These are phyloP conservation scores for Leucaena leucocephala DNA, from an alignment of 306 rosid species.

Conservation along the genomic window DNA sequence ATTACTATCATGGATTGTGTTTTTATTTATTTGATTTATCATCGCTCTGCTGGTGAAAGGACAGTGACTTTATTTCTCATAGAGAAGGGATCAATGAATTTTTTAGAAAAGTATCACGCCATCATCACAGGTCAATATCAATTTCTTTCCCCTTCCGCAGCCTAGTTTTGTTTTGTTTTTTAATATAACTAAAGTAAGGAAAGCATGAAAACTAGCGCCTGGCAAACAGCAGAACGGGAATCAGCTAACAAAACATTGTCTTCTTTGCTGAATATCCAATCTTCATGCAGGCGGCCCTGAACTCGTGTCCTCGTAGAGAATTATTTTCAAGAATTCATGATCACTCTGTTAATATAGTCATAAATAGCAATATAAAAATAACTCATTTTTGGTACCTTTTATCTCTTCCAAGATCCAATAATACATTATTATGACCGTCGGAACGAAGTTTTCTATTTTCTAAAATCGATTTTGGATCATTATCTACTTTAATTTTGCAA, in stretches of 20 bases:
- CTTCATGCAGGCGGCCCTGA: too few species aligned
- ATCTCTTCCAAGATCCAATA: neutral
- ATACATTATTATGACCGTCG: too few species aligned
- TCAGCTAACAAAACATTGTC: neutral
- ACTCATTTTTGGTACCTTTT: neutral
- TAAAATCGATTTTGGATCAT: neutral
- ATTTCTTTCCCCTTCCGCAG: neutral
- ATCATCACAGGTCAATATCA: neutral
- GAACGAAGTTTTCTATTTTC: neutral
- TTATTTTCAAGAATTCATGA: neutral
- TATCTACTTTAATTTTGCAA: neutral
- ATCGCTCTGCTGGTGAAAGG: constrained; percentile 15
- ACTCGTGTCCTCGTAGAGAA: neutral
- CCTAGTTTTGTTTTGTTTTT: too few species aligned
- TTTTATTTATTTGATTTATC: constrained; percentile 20
- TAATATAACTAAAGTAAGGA: neutral
- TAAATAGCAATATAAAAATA: neutral
- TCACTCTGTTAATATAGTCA: neutral
- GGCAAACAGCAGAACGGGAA: neutral
- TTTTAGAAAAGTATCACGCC: neutral
- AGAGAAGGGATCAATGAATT: constrained; percentile 20
- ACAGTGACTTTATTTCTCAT: constrained; percentile 18
- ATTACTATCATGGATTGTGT: constrained; percentile 30
- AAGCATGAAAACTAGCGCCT: neutral
- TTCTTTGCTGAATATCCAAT: too few species aligned